phyloP scores from a whole-genome alignment of 345 rosid species.

The Eucalyptus regnans region DNA sequence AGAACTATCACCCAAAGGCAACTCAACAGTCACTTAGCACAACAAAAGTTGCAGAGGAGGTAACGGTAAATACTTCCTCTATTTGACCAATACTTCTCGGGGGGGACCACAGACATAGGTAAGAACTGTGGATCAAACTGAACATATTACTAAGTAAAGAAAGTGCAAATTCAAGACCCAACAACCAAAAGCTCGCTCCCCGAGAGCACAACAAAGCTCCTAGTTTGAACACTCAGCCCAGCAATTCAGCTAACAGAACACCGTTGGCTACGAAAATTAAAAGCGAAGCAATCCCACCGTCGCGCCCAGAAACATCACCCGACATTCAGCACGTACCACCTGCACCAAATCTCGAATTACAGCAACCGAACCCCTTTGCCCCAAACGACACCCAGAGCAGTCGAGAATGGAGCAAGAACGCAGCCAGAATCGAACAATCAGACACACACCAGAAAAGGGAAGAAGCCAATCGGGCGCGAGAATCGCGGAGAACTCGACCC shows the following conservation, averaged over 20 bases:
- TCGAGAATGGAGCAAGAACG: background rate
- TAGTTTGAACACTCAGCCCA: background rate
- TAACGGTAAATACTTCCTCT: background rate
- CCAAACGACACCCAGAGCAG: background rate
- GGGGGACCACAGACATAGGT: background rate
- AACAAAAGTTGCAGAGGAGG: background rate
- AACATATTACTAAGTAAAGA: background rate
- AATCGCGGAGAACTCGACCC: background rate
- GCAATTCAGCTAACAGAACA: background rate
- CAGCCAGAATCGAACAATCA: background rate
- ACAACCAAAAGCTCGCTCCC: background rate
- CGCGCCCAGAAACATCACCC: background rate
- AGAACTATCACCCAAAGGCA: background rate
- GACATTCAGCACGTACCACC: background rate
- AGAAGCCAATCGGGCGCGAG: background rate
- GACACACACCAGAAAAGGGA: background rate
- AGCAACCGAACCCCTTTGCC: background rate
- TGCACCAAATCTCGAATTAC: background rate
- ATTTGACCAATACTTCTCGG: background rate
- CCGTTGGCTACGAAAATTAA: background rate
- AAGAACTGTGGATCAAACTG: background rate
- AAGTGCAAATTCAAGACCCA: background rate
- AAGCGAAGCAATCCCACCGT: background rate
- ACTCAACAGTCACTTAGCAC: background rate
- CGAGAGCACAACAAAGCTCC: background rate